Conservation (phyloP, 1,284 basidiomycete species). For the Naganishia sp. region DNA sequence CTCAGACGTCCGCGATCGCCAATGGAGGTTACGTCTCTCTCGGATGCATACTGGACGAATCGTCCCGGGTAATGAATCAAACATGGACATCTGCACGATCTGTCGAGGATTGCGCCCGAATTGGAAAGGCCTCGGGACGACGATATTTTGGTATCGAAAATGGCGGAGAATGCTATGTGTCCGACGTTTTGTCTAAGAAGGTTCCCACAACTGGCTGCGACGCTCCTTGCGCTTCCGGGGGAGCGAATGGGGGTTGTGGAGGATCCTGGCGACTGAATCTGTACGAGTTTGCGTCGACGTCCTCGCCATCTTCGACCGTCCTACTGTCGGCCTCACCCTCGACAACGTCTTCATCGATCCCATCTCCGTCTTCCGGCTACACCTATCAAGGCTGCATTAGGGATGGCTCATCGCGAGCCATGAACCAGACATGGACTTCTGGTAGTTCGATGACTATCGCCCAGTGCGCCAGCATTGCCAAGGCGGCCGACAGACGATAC, state of each 20-base stretch:
- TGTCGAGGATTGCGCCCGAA: constrained; percentile 31
- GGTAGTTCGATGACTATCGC: constrained; percentile 35
- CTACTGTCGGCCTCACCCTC: too few species aligned
- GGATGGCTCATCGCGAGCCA: constrained; percentile 11
- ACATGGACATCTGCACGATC: constrained; percentile 30
- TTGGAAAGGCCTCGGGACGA: constrained; percentile 27
- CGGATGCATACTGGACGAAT: constrained; percentile 11
- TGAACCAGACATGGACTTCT: constrained; percentile 22
- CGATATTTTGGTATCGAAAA: constrained; percentile 36
- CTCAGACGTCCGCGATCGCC: too few species aligned
- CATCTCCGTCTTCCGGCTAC: not conserved
- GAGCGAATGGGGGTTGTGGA: constrained; percentile 23
- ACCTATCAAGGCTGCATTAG: constrained; percentile 17
- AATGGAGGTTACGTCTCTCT: not conserved
- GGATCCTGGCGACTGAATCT: constrained; percentile 10
- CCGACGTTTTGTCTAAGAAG: constrained; percentile 31
- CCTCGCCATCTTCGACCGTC: not conserved
- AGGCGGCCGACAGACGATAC: constrained; percentile 32
- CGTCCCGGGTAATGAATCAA: constrained; percentile 6
- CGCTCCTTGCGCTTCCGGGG: constrained; percentile 9
- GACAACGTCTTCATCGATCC: too few species aligned
- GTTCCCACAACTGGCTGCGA: too few species aligned
- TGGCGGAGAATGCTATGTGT: constrained; percentile 38
- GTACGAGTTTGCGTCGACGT: constrained; percentile 12
- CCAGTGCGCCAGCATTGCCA: constrained; percentile 28